Percentiles rank a stretch among this genome's conserved stretches.
Evolutionary conservation across 2,329 filamentous ascomycete genomes (phyloP).

Genomic region (Diaporthe destruens): DNA sequence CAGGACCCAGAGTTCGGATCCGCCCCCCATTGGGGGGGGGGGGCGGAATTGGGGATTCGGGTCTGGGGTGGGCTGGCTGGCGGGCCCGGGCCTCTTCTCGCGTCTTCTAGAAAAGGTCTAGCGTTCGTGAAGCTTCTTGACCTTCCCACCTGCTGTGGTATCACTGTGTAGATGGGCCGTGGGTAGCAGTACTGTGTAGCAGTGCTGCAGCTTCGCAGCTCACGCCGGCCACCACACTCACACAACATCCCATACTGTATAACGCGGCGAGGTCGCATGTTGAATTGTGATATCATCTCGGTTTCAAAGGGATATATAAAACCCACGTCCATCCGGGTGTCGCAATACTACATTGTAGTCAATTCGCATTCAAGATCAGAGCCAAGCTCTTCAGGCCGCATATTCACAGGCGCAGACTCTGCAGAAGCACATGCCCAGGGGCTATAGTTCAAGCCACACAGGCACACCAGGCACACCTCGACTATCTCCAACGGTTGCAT

Average conservation of each 20-base stretch:
- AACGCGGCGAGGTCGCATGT: neutral
- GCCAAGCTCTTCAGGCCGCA: neutral
- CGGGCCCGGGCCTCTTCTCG: constrained; percentile 34
- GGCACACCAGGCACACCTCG: neutral
- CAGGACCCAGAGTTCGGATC: constrained; percentile 19
- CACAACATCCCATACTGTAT: neutral
- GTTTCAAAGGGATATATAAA: neutral
- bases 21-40: too few relatives aligned
- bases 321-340: neutral
- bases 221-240: neutral
- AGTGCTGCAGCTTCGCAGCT: neutral
- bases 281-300: neutral
- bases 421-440: constrained; percentile 21
- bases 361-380: neutral
- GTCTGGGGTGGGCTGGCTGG: constrained; percentile 2
- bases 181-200: neutral
- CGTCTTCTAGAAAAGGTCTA: constrained; percentile 39
- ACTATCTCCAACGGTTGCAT: constrained; percentile 26
- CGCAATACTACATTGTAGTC: too few relatives aligned
- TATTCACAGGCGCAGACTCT: constrained; percentile 6
- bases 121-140: neutral
- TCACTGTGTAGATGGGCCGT: neutral
- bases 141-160: neutral
- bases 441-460: neutral
- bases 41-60: too few relatives aligned